phyloP scores from a whole-genome alignment of 306 rosid species.

The Cicer arietinum region DNA sequence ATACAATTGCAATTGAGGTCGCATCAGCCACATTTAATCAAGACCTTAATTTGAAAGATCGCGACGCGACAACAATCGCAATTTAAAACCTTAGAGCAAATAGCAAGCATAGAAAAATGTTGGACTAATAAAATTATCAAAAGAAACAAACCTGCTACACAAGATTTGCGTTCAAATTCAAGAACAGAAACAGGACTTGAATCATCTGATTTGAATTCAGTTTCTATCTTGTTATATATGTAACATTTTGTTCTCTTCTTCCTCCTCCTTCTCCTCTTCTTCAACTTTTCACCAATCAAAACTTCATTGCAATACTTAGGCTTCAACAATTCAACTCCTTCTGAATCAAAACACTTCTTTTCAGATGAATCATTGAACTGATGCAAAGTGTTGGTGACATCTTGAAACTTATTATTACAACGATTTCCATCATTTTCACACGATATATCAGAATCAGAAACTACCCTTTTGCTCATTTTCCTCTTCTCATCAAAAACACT shows the following conservation, averaged over 20 bases:
- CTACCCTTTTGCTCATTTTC: slow-evolving; percentile 47
- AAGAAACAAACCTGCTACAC: slow-evolving; percentile 61
- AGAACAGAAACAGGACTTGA: slow-evolving; percentile 89
- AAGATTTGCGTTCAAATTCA: slow-evolving; percentile 54
- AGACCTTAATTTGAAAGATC: neutral
- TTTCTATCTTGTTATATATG: slow-evolving; percentile 47
- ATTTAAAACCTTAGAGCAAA: neutral
- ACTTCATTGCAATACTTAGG: slow-evolving; percentile 32
- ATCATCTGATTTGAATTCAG: slow-evolving; percentile 66
- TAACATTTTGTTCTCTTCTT: slow-evolving; percentile 42
- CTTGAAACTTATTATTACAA: slow-evolving; percentile 40
- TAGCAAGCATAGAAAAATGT: neutral
- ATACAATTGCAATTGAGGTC: neutral
- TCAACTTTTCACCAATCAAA: slow-evolving; percentile 39
- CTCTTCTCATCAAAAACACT: slow-evolving; percentile 34
- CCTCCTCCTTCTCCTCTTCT: slow-evolving; percentile 42
- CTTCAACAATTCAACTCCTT: slow-evolving; percentile 40
- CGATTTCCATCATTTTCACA: neutral
- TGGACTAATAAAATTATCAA: neutral
- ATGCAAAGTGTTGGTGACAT: slow-evolving; percentile 40
- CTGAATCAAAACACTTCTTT: slow-evolving; percentile 39
- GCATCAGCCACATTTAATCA: neutral
- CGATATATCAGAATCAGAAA: slow-evolving; percentile 36
- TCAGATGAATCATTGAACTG: slow-evolving; percentile 30
- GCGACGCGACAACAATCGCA: neutral